Evolutionary conservation across 495 filamentous ascomycete species (phyloP), one percentile per base, ranked within the genome.

Genomic region (Neurospora pannonica): DNA sequence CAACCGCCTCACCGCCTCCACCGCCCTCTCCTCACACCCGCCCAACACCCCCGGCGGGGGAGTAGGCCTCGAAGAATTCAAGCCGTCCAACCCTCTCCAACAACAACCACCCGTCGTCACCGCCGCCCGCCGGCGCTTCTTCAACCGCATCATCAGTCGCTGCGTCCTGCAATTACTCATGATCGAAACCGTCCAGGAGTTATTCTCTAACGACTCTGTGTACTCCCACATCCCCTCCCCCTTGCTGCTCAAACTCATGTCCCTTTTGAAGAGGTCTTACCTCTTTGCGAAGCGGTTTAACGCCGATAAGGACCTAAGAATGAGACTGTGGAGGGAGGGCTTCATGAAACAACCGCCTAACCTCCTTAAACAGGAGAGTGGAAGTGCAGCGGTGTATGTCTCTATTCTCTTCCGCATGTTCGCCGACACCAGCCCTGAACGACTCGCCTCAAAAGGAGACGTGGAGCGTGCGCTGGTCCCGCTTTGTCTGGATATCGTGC

Each of bases 341-440:
- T 99, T 98, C 88, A 99, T 99, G 96, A 98, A 97, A 83, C 95
- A 98, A 80, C 97, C 97, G 39, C 96, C 96, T 5, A 99, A 99
- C 79, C 83, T 99, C n/a, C 88, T 99, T 36, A 99, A 99, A 84
- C 96, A 99, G 82, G 96, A 99, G 82, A 92, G 89, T 74, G 95
- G 96, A 60, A 92, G 91, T 78, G 96, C 96, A 13, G 91, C 93
- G 0, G 97, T 97, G 2, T 99, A 98, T 77, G 92, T 98, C 36
- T 90, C 90, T 73, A 99, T 99, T 71, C 83, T 99, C 28, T 91
- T 98, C 79, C 89, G 97, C 34, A 99, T 99, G 96, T 98, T 97
- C 82, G 93, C 92, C 71, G 96, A 99, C 79, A 91, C 92, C 70
- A 86, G 89, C 34, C 90, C 92, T 19, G 96, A 98, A 82, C 88